Evolutionary conservation across 768 basidiomycete species (phyloP).

Genomic region (Russula dissimulans): DNA sequence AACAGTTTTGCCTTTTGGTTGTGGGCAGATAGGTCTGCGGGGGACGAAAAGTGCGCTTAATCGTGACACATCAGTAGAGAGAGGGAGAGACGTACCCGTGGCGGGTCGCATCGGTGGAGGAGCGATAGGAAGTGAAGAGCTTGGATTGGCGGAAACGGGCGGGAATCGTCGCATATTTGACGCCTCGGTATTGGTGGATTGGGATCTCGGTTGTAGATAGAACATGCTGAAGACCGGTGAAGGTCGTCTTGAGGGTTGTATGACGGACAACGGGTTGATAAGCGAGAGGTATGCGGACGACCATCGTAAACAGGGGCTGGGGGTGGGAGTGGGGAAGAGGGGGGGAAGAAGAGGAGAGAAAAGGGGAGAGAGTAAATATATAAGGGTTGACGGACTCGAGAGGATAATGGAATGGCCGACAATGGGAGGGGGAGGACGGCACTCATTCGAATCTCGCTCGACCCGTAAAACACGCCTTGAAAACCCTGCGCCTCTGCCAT

Average conservation of each 20-base stretch:
- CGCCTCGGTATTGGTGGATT: slow-evolving; percentile 66
- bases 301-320: slow-evolving; percentile 7
- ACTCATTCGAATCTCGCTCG: not conserved
- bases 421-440: too few species aligned
- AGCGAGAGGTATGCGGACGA: slow-evolving; percentile 6
- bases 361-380: not conserved
- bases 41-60: not conserved
- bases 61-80: not conserved
- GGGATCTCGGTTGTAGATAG: slow-evolving; percentile 45
- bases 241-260: slow-evolving; percentile 48
- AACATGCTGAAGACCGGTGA: slow-evolving; percentile 54
- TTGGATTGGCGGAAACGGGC: slow-evolving; percentile 69
- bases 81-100: slow-evolving; percentile 46
- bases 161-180: slow-evolving; percentile 68
- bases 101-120: slow-evolving; percentile 51
- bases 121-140: slow-evolving; percentile 48
- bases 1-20: slow-evolving; percentile 37
- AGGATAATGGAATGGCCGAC: too few species aligned
- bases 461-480: not conserved
- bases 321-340: not conserved
- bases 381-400: not conserved
- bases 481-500: not conserved
- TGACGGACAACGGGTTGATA: slow-evolving; percentile 38
- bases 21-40: slow-evolving; percentile 67
- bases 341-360: not conserved